Conservation (phyloP, 2,329 filamentous ascomycete species). For the Colletotrichum destructivum region DNA sequence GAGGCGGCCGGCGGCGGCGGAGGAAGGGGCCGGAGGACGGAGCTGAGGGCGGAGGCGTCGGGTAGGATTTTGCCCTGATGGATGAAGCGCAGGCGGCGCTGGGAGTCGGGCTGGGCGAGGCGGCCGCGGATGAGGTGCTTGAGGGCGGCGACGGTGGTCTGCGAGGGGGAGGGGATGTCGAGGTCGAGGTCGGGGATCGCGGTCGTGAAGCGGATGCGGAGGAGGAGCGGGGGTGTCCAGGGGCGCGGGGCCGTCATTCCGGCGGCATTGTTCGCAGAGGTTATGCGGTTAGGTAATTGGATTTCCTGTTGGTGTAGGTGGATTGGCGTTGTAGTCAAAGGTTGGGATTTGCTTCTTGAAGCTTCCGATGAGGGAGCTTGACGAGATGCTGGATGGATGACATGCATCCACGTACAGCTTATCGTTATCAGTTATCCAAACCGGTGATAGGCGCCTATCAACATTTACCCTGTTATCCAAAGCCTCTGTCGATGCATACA, state of each 20-base stretch:
- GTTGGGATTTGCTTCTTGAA: background rate
- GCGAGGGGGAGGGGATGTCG: slow-evolving; percentile 77
- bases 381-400: background rate
- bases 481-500: background rate
- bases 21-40: slow-evolving; percentile 76
- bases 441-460: background rate
- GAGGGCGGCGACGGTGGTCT: slow-evolving; percentile 82
- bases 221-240: slow-evolving; percentile 69
- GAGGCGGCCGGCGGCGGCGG: slow-evolving; percentile 68
- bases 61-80: slow-evolving; percentile 89
- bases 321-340: background rate
- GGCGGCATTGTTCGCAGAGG: slow-evolving; percentile 18
- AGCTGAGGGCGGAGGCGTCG: slow-evolving; percentile 78
- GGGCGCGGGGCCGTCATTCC: slow-evolving; percentile 33
- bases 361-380: background rate
- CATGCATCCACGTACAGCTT: background rate
- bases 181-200: slow-evolving; percentile 87
- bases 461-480: no score
- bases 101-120: slow-evolving; percentile 73
- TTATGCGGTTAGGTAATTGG: background rate
- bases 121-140: slow-evolving; percentile 86
- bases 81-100: slow-evolving; percentile 87
- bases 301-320: background rate
- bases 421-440: slow-evolving; percentile 16
- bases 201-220: slow-evolving; percentile 92